A percentile compares a stretch with the other conserved stretches of the same genome.
Conservation (phyloP, 106 monocot genomes). For the Iris macrosiphon region DNA sequence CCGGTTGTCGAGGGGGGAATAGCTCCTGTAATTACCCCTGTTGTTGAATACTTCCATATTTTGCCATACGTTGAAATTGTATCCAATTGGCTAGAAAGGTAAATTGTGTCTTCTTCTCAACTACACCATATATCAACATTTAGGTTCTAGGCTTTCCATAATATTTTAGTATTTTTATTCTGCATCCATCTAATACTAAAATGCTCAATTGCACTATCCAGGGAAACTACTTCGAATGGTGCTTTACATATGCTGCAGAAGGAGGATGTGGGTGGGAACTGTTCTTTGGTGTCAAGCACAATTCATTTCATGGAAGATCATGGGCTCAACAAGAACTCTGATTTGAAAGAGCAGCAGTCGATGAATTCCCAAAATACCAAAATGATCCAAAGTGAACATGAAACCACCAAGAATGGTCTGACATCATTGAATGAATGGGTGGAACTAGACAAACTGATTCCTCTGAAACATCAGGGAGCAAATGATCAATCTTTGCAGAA, state of each 20-base stretch:
- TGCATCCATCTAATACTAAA: background rate
- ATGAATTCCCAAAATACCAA: background rate
- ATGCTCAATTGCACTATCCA: conserved; percentile 13
- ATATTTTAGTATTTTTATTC: background rate
- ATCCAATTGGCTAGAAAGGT: conserved; percentile 33
- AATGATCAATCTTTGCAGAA: background rate
- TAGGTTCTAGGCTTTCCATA: background rate
- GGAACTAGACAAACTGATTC: background rate
- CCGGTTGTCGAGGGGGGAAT: conserved; percentile 15
- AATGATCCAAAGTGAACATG: conserved; percentile 1
- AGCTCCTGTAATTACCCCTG: conserved; percentile 19
- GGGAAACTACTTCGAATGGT: conserved; percentile 13
- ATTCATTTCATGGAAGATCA: background rate
- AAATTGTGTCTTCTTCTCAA: background rate
- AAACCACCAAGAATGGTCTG: background rate
- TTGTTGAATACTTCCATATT: conserved; percentile 34
- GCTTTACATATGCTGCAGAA: background rate
- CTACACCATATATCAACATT: background rate
- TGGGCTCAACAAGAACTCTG: conserved; percentile 4
- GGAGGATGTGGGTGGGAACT: background rate
- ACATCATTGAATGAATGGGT: background rate
- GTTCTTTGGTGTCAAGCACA: conserved; percentile 1
- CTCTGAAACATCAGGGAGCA: background rate
- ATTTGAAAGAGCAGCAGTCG: background rate
- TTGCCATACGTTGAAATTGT: conserved; percentile 40